phyloP scores from a whole-genome alignment of 1,139 yeast genomes.

The Scheffersomyces insectosa region DNA sequence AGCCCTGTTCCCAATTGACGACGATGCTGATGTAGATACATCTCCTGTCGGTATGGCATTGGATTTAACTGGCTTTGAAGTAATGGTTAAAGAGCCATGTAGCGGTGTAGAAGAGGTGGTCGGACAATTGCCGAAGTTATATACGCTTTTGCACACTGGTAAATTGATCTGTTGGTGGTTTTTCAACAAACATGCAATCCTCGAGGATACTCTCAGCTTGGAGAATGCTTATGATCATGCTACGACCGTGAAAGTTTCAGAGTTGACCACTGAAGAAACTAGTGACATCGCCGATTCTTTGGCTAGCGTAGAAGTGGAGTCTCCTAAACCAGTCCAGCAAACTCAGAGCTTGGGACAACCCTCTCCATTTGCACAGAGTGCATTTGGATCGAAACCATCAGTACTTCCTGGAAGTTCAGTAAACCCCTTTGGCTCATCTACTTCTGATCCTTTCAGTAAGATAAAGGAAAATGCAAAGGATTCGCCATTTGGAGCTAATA shows the following conservation, averaged over 20 bases:
- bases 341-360: no score
- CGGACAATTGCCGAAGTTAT: slow-evolving; percentile 61
- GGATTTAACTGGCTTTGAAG: slow-evolving; percentile 50
- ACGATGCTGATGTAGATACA: slow-evolving; percentile 63
- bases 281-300: no score
- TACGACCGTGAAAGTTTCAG: background rate
- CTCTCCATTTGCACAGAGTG: no score
- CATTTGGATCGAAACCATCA: no score
- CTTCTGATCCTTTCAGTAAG: slow-evolving; percentile 4
- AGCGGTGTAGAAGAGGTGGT: slow-evolving; percentile 53
- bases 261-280: no score
- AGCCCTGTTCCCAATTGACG: slow-evolving; percentile 71
- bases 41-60: slow-evolving; percentile 69
- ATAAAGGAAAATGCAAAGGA: background rate
- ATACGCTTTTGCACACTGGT: slow-evolving; percentile 66
- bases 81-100: slow-evolving; percentile 52
- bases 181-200: slow-evolving; percentile 51
- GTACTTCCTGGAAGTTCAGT: background rate
- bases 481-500: background rate
- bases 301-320: no score
- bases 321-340: no score
- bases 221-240: slow-evolving; percentile 12
- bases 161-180: slow-evolving; percentile 64
- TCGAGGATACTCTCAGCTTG: slow-evolving; percentile 25
- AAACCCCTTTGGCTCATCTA: slow-evolving; percentile 7